Evolutionary conservation across 75 land plant species (phyloP).

Genomic region (Selaginella moellendorffii): DNA sequence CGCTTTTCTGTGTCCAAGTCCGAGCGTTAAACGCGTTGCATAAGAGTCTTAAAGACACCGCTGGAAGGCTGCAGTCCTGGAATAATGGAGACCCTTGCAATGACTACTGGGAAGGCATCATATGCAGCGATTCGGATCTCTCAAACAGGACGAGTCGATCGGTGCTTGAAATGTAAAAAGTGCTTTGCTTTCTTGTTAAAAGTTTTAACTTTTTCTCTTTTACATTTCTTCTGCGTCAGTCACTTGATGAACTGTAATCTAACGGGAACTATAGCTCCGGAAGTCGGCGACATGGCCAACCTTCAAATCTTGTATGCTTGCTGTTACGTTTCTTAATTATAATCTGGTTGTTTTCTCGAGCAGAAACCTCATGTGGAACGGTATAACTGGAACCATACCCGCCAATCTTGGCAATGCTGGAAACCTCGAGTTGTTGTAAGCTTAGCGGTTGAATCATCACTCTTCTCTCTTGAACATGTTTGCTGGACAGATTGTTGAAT

Average conservation of each 20-base stretch:
- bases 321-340: background rate
- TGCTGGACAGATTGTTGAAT: constrained; percentile 53
- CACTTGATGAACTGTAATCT: constrained; percentile 53
- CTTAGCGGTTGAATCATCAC: constrained; percentile 2
- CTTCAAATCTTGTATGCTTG: constrained; percentile 41
- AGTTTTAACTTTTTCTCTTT: background rate
- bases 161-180: background rate
- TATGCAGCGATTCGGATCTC: background rate
- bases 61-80: background rate
- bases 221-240: constrained; percentile 20
- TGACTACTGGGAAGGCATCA: background rate
- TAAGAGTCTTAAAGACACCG: background rate
- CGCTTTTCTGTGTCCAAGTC: background rate
- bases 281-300: constrained; percentile 24
- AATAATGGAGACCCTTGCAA: background rate
- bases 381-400: constrained; percentile 9
- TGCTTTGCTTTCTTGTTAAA: background rate
- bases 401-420: constrained; percentile 1
- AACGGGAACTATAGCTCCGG: constrained; percentile 49
- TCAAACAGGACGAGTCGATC: background rate
- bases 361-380: constrained; percentile 13
- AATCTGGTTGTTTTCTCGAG: background rate
- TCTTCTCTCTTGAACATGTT: constrained; percentile 34
- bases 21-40: background rate
- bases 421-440: constrained; percentile 5